Evolutionary conservation across 768 basidiomycete species (phyloP).

Genomic region (Suillus tomentosus): DNA sequence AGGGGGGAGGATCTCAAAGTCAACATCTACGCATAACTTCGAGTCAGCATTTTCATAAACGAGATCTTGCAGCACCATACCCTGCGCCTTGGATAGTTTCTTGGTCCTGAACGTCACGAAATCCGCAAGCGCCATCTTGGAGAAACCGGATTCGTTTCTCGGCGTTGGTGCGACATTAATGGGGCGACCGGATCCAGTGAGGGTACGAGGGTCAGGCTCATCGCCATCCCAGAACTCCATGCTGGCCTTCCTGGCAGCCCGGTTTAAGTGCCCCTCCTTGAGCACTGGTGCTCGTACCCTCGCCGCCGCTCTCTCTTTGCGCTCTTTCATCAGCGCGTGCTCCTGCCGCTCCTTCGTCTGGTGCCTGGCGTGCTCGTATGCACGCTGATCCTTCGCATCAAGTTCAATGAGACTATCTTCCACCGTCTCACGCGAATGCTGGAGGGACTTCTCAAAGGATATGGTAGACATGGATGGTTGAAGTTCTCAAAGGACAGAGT

Average conservation of each 20-base stretch:
- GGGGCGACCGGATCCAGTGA: not conserved
- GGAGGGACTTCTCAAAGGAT: conserved; percentile 24
- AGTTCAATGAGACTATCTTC: conserved; percentile 19
- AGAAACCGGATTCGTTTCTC: conserved; percentile 15
- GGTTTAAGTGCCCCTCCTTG: conserved; percentile 20
- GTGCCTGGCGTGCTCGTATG: conserved; percentile 36
- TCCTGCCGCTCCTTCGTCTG: conserved; percentile 34
- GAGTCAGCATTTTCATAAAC: not conserved
- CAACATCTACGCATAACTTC: conserved; percentile 18
- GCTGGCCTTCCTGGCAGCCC: conserved; percentile 26
- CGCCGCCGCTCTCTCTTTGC: conserved; percentile 30
- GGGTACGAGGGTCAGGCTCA: conserved; percentile 11
- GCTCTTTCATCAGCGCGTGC: conserved; percentile 32
- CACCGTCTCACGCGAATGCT: conserved; percentile 22
- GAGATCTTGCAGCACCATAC: not conserved
- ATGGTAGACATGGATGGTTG: conserved; percentile 30
- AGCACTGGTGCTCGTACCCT: conserved; percentile 18
- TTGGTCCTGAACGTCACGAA: conserved; percentile 22
- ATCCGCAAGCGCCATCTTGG: conserved; percentile 30
- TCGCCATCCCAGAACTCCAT: conserved; percentile 35
- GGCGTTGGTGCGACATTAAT: not conserved
- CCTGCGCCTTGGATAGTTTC: conserved; percentile 3
- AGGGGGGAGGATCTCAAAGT: conserved; percentile 34
- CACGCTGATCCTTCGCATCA: conserved; percentile 32
- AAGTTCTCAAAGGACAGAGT: not conserved